Conservation (phyloP, 2,329 filamentous ascomycete genomes). For the Celoporthe dispersa region DNA sequence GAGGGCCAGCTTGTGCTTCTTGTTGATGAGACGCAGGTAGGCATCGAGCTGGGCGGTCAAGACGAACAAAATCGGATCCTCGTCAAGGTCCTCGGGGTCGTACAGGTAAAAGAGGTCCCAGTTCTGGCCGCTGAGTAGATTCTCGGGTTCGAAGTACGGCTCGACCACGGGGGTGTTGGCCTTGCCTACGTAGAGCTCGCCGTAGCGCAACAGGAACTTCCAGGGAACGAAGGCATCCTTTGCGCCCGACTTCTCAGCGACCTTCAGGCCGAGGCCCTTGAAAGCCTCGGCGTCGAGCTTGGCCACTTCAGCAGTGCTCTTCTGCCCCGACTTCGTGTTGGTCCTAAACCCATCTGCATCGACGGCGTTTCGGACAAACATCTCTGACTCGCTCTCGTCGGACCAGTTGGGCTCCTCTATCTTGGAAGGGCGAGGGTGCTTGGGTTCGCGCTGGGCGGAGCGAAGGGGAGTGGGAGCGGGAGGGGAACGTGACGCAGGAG, state of each 20-base stretch:
- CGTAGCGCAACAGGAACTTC: conserved; percentile 60
- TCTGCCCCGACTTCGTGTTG: neutral
- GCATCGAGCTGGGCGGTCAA: conserved; percentile 66
- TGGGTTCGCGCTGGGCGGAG: conserved; percentile 1
- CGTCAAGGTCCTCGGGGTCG: conserved; percentile 49
- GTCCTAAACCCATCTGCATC: neutral
- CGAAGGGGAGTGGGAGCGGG: too few relatives aligned
- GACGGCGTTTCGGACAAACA: conserved; percentile 1
- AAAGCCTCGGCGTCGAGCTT: conserved; percentile 18
- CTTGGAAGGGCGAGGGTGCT: conserved; percentile 7
- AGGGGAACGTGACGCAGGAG: neutral
- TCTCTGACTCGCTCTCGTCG: conserved; percentile 16
- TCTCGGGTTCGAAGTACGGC: conserved; percentile 58
- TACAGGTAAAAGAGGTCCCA: conserved; percentile 82
- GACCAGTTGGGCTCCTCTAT: neutral
- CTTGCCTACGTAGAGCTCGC: conserved; percentile 61
- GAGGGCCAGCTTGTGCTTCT: conserved; percentile 56
- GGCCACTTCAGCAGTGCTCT: neutral
- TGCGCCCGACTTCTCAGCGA: conserved; percentile 36
- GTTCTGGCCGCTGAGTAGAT: conserved; percentile 59
- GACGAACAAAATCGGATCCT: conserved; percentile 65
- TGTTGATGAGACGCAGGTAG: conserved; percentile 69
- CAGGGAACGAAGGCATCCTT: conserved; percentile 52
- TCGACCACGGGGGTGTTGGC: conserved; percentile 52
- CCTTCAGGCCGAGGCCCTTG: conserved; percentile 29